Evolutionary conservation across 371 early-diverging fungal species (phyloP).

Genomic region (Mortierella sp.): DNA sequence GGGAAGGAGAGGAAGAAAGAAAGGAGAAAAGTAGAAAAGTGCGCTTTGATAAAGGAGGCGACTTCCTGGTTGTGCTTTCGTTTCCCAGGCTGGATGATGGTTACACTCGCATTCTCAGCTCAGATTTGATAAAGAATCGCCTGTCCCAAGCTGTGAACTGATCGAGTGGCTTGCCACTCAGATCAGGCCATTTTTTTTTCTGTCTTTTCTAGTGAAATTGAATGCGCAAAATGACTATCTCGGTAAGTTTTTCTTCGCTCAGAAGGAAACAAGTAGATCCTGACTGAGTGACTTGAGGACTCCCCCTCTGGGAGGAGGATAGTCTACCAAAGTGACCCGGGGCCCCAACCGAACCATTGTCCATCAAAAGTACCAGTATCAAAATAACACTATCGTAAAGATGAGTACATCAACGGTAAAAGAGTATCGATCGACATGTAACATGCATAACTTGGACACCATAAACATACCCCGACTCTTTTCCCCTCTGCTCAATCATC

Average conservation of each 20-base stretch:
- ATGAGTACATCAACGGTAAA: neutral
- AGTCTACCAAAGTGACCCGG: neutral
- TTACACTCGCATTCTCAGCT: neutral
- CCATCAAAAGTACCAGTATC: neutral
- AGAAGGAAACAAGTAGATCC: neutral
- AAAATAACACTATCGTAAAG: neutral
- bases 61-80: too few relatives aligned
- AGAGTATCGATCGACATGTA: neutral
- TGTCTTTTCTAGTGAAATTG: neutral
- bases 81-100: neutral
- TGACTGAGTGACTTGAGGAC: neutral
- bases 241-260: neutral
- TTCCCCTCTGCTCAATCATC: neutral
- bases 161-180: constrained; percentile 13
- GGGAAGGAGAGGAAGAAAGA: neutral
- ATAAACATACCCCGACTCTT: neutral
- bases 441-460: neutral
- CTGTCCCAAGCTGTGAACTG: neutral
- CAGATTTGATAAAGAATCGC: neutral
- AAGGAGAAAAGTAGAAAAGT: neutral
- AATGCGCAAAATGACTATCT: neutral
- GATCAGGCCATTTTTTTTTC: constrained; percentile 12
- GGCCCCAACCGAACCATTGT: neutral
- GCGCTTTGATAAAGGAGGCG: neutral
- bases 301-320: neutral